A percentile compares a stretch with the other conserved stretches of the same genome.
These are phyloP conservation scores for Pythium aphanidermatum DNA, from an alignment of 352 stramenopile genomes.

Conservation along the genomic window DNA sequence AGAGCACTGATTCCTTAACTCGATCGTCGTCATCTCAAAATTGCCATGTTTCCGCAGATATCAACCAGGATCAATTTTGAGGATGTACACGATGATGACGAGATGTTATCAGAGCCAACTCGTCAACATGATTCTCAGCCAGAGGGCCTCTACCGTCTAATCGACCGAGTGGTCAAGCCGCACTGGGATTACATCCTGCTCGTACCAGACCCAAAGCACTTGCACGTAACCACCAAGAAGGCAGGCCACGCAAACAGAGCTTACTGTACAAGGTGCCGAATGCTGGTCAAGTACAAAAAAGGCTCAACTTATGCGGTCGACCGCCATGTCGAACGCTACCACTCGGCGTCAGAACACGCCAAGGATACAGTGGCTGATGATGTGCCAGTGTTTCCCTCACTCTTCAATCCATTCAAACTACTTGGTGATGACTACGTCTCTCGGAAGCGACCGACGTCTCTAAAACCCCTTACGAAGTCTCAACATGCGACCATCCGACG, in stretches of 20 bases:
- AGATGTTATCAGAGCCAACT: no score
- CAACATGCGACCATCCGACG: neutral
- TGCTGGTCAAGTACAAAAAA: conserved; percentile 7
- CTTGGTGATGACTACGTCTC: neutral
- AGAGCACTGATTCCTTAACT: no score
- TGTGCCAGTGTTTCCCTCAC: neutral
- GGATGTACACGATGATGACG: no score
- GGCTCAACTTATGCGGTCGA: neutral
- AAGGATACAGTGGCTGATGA: neutral
- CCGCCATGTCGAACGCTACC: neutral
- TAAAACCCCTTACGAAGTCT: neutral
- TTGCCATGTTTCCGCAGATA: no score
- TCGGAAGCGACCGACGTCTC: neutral
- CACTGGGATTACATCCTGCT: no score
- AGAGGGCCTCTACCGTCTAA: no score
- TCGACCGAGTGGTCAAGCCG: no score
- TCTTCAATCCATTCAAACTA: neutral
- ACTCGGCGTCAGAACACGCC: neutral
- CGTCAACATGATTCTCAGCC: no score
- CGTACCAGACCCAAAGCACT: no score
- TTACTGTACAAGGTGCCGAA: conserved; percentile 26
- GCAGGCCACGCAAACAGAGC: conserved; percentile 14
- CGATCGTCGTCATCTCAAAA: no score
- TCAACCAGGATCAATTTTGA: no score
- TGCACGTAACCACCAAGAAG: neutral